Percentiles rank a stretch among this genome's conserved stretches.
Conservation (phyloP, 1,139 yeast species). For the Pneumocystis jirovecii region DNA sequence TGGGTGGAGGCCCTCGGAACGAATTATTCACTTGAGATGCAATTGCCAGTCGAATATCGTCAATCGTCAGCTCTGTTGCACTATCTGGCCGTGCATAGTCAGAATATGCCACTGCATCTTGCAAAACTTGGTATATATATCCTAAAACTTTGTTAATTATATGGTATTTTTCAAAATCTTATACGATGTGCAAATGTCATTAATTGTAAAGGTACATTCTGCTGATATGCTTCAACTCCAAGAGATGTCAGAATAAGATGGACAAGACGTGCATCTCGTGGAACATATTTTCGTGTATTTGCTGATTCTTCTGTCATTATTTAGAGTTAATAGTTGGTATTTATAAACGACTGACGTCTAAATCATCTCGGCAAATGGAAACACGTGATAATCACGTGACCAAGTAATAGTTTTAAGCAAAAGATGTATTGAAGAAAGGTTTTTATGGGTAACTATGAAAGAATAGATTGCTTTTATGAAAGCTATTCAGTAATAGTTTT, state of each 20-base stretch:
- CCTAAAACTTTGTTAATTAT: constrained; percentile 23
- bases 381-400: neutral
- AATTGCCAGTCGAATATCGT: constrained; percentile 81
- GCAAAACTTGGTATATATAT: constrained; percentile 71
- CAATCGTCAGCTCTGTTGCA: constrained; percentile 37
- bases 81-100: constrained; percentile 43
- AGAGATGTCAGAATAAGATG: constrained; percentile 88
- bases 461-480: no score
- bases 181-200: constrained; percentile 79
- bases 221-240: constrained; percentile 83
- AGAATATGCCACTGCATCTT: constrained; percentile 75
- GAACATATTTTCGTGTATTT: constrained; percentile 23
- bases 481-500: no score
- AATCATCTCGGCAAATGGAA: neutral
- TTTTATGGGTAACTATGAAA: neutral
- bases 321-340: neutral
- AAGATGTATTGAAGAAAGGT: no score
- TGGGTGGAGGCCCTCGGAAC: constrained; percentile 90
- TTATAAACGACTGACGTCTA: neutral
- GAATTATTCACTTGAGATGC: constrained; percentile 89
- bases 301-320: constrained; percentile 1
- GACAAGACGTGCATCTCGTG: constrained; percentile 80
- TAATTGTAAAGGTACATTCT: constrained; percentile 82
- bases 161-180: constrained; percentile 1
- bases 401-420: no score